phyloP scores from a whole-genome alignment of 192 early-diverging fungal species.

The Powellomyces hirtus region DNA sequence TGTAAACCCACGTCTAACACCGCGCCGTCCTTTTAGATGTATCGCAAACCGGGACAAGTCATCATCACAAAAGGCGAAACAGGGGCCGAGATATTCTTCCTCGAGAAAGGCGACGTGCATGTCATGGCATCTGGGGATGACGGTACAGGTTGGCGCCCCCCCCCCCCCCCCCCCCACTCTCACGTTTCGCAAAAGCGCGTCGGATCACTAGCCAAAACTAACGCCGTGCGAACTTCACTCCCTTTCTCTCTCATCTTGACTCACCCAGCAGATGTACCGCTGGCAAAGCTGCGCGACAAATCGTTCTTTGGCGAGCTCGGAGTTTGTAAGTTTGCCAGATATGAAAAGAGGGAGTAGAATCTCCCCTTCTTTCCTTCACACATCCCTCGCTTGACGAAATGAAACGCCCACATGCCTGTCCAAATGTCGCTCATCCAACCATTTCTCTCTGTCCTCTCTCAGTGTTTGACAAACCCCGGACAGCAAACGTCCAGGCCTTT shows the following conservation, averaged over 20 bases:
- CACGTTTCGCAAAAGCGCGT: neutral
- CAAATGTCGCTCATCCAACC: neutral
- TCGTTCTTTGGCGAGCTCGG: conserved; percentile 45
- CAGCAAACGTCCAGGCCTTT: conserved; percentile 36
- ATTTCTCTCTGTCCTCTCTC: no score
- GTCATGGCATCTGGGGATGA: conserved; percentile 27
- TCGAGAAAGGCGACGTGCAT: conserved; percentile 34
- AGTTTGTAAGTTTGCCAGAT: conserved; percentile 26
- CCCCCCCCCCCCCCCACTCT: neutral
- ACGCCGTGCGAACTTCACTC: neutral
- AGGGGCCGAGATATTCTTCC: conserved; percentile 44
- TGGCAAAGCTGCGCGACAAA: conserved; percentile 17
- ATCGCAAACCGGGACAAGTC: conserved; percentile 24
- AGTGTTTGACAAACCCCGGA: conserved; percentile 34
- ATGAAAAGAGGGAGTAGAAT: neutral
- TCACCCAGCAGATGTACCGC: conserved; percentile 13
- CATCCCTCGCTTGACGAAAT: neutral
- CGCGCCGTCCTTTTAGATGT: no score
- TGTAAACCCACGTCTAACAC: no score
- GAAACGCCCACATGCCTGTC: neutral
- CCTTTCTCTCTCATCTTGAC: no score
- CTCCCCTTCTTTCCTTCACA: neutral
- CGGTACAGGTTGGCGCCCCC: conserved; percentile 3
- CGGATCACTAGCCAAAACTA: neutral
- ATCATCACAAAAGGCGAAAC: conserved; percentile 42